Conservation (phyloP, 148 eudicot genomes). For the Fagopyrum tataricum region DNA sequence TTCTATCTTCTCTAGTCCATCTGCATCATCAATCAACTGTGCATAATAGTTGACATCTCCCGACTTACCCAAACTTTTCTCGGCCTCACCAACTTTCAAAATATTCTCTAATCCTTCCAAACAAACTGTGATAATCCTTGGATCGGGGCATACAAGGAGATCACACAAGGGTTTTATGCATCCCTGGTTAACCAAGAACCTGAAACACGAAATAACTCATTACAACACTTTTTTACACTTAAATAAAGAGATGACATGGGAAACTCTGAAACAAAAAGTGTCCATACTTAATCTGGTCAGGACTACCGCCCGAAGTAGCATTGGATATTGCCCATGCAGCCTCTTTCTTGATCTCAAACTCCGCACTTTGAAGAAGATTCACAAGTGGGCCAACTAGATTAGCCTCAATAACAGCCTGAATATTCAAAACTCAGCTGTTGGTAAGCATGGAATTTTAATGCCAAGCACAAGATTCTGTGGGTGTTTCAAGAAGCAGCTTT, state of each 20-base stretch:
- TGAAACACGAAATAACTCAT: conserved; percentile 1
- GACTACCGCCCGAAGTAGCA: conserved; percentile 42
- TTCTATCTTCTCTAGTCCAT: conserved; percentile 49
- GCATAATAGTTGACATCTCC: conserved; percentile 33
- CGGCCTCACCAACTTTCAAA: conserved; percentile 41
- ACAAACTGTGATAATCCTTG: conserved; percentile 42
- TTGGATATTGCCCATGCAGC: conserved; percentile 47
- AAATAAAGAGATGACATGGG: not conserved
- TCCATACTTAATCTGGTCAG: conserved; percentile 34
- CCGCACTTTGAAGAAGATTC: conserved; percentile 38
- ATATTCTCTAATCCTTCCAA: conserved; percentile 46
- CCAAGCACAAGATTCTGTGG: not conserved
- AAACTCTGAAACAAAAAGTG: not conserved
- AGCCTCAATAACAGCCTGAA: conserved; percentile 41
- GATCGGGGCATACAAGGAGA: conserved; percentile 43
- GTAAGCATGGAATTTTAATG: not conserved
- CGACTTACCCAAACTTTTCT: conserved; percentile 25
- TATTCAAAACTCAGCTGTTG: not conserved
- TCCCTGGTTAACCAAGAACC: conserved; percentile 39
- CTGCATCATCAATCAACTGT: conserved; percentile 41
- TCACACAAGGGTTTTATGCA: conserved; percentile 50
- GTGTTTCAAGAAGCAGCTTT: not conserved
- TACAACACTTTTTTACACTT: not conserved
- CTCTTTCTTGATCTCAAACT: conserved; percentile 44
- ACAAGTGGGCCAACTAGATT: conserved; percentile 31